A percentile compares a stretch with the other conserved stretches of the same genome.
These are phyloP conservation scores for Buxus sempervirens DNA, from an alignment of 164 flowering plant species.

Conservation along the genomic window DNA sequence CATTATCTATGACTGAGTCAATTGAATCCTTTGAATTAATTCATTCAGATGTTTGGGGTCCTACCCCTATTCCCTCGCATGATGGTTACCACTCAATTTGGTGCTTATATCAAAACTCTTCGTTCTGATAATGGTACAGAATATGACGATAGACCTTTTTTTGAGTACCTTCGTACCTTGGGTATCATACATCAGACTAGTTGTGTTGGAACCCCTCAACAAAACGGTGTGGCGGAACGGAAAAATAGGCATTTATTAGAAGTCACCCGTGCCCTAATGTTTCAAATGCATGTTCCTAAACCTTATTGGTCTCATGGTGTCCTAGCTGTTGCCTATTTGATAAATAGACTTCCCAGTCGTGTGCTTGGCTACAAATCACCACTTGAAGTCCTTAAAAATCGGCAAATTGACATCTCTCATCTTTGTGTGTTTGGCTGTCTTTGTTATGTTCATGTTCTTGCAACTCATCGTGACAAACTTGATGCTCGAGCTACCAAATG, in stretches of 20 bases:
- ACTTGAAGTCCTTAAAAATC: background rate
- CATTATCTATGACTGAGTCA: too few species aligned
- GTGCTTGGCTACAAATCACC: background rate
- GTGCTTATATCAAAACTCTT: background rate
- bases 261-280: slow-evolving; percentile 6
- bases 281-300: background rate
- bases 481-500: background rate
- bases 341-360: background rate
- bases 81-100: background rate
- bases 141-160: background rate
- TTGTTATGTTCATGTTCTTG: background rate
- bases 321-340: background rate
- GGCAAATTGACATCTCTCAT: background rate
- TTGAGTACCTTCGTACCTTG: background rate
- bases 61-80: too few species aligned
- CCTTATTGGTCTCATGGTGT: background rate
- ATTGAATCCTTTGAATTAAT: too few species aligned
- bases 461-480: background rate
- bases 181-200: slow-evolving; percentile 11
- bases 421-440: background rate
- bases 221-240: slow-evolving; percentile 12
- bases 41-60: too few species aligned
- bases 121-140: slow-evolving; percentile 2
- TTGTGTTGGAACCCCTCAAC: slow-evolving; percentile 4
- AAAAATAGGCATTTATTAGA: slow-evolving; percentile 18